phyloP scores from a whole-genome alignment of 2,329 filamentous ascomycete genomes.

The Cladosporium velox region DNA sequence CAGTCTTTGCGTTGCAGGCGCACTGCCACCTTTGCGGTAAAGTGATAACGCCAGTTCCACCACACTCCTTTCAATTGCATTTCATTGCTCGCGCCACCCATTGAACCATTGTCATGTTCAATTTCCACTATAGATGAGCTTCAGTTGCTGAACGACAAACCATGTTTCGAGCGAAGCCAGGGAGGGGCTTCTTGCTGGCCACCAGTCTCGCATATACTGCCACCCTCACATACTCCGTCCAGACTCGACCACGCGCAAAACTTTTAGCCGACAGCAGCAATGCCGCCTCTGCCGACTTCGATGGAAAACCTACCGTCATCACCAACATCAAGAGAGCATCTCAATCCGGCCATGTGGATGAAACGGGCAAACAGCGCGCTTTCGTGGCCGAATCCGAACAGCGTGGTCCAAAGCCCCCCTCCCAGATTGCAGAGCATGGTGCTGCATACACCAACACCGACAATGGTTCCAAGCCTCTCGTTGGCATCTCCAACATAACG shows the following conservation, averaged over 20 bases:
- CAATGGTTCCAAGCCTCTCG: neutral
- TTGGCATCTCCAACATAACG: conserved; percentile 19
- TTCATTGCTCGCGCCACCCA: neutral
- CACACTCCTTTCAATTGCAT: neutral
- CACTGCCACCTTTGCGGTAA: conserved; percentile 1
- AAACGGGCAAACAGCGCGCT: conserved; percentile 11
- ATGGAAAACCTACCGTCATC: conserved; percentile 5
- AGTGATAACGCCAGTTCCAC: neutral
- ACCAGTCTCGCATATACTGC: conserved; percentile 1
- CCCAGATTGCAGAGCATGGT: neutral
- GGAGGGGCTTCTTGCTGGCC: conserved; percentile 12
- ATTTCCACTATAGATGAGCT: neutral
- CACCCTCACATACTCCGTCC: neutral
- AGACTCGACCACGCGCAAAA: neutral
- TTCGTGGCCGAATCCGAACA: neutral
- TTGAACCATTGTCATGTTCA: neutral
- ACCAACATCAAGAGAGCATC: neutral
- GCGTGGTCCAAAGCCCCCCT: neutral
- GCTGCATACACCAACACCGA: neutral
- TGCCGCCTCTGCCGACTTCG: neutral
- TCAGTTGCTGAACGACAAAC: neutral
- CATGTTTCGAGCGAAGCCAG: conserved; percentile 12
- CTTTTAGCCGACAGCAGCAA: conserved; percentile 8
- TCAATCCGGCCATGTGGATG: neutral
- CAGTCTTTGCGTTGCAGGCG: neutral